A percentile compares a stretch with the other conserved stretches of the same genome.
phyloP scores from a whole-genome alignment of 768 basidiomycete species.

The Tricholoma saponaceum region DNA sequence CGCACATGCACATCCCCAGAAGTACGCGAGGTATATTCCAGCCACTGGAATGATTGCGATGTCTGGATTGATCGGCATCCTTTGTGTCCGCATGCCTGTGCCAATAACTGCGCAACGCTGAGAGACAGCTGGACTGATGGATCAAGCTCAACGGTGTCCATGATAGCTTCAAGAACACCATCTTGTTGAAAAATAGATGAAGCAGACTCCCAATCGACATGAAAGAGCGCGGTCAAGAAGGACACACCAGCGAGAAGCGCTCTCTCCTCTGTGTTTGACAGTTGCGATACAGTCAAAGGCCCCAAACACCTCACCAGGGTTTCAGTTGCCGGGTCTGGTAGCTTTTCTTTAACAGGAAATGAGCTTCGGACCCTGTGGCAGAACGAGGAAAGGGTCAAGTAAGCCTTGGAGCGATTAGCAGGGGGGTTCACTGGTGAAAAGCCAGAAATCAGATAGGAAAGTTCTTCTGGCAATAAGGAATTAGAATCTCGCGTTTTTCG shows the following conservation, averaged over 20 bases:
- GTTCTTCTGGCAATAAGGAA: conserved; percentile 49
- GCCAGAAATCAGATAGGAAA: conserved; percentile 45
- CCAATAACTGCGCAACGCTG: conserved; percentile 68
- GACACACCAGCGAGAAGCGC: conserved; percentile 52
- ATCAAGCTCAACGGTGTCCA: conserved; percentile 68
- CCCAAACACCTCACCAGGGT: conserved; percentile 47
- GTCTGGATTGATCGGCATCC: conserved; percentile 60
- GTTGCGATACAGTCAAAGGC: conserved; percentile 40
- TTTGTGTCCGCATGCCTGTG: conserved; percentile 75
- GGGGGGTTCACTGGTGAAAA: conserved; percentile 47
- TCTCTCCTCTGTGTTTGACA: conserved; percentile 54
- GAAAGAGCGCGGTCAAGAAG: conserved; percentile 77
- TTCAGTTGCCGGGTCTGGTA: conserved; percentile 44
- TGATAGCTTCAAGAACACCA: conserved; percentile 57
- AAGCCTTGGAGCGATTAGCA: conserved; percentile 59
- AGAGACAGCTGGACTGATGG: conserved; percentile 45
- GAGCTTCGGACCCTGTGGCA: conserved; percentile 54
- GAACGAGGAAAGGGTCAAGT: conserved; percentile 62
- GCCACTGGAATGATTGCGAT: conserved; percentile 58
- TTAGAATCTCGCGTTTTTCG: conserved; percentile 25
- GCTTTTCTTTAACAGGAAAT: conserved; percentile 30
- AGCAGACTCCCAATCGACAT: conserved; percentile 73
- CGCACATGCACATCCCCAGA: conserved; percentile 42
- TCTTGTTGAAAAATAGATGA: conserved; percentile 60
- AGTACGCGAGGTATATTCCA: conserved; percentile 53